Evolutionary conservation across 164 flowering plant species (phyloP).

Genomic region (Litsea cubeba): DNA sequence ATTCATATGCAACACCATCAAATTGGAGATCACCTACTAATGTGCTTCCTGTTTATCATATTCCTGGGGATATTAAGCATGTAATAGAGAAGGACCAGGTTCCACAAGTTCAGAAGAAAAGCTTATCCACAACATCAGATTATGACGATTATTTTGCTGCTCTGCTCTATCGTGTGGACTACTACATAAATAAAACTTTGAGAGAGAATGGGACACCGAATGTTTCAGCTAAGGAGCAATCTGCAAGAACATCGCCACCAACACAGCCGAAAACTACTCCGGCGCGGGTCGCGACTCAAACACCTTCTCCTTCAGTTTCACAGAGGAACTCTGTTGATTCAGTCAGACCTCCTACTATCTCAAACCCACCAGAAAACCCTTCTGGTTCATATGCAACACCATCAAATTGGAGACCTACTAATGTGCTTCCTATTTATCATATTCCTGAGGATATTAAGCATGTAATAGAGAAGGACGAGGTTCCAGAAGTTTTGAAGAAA

Average conservation of each 20-base stretch:
- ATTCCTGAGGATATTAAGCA: constrained; percentile 20
- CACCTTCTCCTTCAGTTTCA: neutral
- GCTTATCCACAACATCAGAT: constrained; percentile 16
- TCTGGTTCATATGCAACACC: neutral
- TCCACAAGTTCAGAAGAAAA: constrained; percentile 22
- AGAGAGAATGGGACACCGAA: neutral
- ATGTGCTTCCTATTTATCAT: constrained; percentile 9
- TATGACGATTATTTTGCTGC: constrained; percentile 31
- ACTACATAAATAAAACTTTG: constrained; percentile 5
- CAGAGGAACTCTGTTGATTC: neutral
- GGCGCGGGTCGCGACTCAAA: neutral
- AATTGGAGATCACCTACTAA: too few species aligned
- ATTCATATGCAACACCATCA: neutral
- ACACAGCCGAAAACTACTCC: neutral
- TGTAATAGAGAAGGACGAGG: constrained; percentile 20
- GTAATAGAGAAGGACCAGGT: constrained; percentile 23
- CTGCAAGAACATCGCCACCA: too few species aligned
- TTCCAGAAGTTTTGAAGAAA: constrained; percentile 23
- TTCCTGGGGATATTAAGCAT: constrained; percentile 21
- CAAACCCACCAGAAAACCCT: neutral
- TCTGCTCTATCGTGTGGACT: constrained; percentile 33
- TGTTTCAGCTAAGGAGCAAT: too few species aligned
- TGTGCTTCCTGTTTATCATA: constrained; percentile 9
- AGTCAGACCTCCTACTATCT: neutral
- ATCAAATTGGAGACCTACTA: neutral